A percentile compares a stretch with the other conserved stretches of the same genome.
Conservation (phyloP, 768 basidiomycete genomes). For the Wakefieldia striispora region DNA sequence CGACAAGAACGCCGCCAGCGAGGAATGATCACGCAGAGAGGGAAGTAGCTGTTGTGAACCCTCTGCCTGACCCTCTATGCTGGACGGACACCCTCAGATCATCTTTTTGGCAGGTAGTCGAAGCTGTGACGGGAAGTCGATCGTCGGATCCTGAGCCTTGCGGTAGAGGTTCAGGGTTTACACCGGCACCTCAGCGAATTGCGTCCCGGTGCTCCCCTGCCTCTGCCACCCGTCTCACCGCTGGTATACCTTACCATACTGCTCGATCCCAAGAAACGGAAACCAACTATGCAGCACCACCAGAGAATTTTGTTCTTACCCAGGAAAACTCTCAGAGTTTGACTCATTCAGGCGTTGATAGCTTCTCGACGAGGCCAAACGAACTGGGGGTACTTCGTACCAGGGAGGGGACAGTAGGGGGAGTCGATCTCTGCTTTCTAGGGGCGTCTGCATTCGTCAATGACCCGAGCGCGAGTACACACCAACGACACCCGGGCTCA, state of each 20-base stretch:
- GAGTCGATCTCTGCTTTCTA: background rate
- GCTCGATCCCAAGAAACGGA: background rate
- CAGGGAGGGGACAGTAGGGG: background rate
- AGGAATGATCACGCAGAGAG: background rate
- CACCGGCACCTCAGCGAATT: slow-evolving; percentile 19
- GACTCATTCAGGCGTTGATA: background rate
- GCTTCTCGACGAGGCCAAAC: background rate
- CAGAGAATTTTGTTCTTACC: background rate
- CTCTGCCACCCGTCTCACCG: background rate
- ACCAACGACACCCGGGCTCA: background rate
- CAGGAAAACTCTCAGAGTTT: background rate
- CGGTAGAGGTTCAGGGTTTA: slow-evolving; percentile 18
- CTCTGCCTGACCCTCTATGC: slow-evolving; percentile 21
- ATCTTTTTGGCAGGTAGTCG: slow-evolving; percentile 48
- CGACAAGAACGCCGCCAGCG: background rate
- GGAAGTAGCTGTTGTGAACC: background rate
- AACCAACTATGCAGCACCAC: background rate
- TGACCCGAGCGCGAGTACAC: background rate
- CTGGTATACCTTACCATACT: background rate
- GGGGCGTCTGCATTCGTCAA: slow-evolving; percentile 8
- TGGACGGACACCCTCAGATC: slow-evolving; percentile 45
- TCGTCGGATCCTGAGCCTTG: slow-evolving; percentile 12
- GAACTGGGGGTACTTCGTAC: background rate
- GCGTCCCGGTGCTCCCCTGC: slow-evolving; percentile 12
- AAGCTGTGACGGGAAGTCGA: slow-evolving; percentile 46